Evolutionary conservation across 2,329 filamentous ascomycete species (phyloP).

Genomic region (Diaporthe batatas): DNA sequence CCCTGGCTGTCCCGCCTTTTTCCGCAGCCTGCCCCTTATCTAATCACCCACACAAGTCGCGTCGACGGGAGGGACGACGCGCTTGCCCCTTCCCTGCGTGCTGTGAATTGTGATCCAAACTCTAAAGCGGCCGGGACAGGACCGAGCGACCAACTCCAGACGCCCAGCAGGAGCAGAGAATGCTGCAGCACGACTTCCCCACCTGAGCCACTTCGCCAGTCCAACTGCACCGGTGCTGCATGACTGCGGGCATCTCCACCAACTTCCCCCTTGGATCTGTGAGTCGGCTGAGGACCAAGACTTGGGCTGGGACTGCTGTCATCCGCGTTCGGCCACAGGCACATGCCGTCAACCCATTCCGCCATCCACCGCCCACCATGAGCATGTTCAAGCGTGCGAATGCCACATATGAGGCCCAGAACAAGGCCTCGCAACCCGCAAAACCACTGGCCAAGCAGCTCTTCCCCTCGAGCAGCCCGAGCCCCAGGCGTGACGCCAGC

Average conservation of each 20-base stretch:
- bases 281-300: conserved; percentile 37
- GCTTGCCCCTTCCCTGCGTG: conserved; percentile 11
- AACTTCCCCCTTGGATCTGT: conserved; percentile 43
- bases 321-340: conserved; percentile 21
- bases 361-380: conserved; percentile 16
- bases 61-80: conserved; percentile 18
- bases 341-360: not conserved
- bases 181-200: conserved; percentile 33
- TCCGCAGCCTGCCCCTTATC: conserved; percentile 16
- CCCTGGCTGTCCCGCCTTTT: not conserved
- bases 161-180: conserved; percentile 25
- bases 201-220: conserved; percentile 27
- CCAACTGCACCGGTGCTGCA: conserved; percentile 42
- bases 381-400: conserved; percentile 42
- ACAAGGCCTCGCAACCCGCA: conserved; percentile 45
- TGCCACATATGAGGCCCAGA: conserved; percentile 54
- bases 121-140: conserved; percentile 16
- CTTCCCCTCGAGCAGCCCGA: conserved; percentile 70
- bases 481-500: conserved; percentile 56
- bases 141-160: conserved; percentile 30
- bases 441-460: conserved; percentile 62
- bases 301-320: conserved; percentile 24
- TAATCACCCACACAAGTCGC: conserved; percentile 32
- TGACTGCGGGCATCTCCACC: conserved; percentile 44
- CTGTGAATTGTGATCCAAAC: conserved; percentile 9